Conservation (phyloP, 371 early-diverging fungal genomes). For the Actinomortierella ambigua region DNA sequence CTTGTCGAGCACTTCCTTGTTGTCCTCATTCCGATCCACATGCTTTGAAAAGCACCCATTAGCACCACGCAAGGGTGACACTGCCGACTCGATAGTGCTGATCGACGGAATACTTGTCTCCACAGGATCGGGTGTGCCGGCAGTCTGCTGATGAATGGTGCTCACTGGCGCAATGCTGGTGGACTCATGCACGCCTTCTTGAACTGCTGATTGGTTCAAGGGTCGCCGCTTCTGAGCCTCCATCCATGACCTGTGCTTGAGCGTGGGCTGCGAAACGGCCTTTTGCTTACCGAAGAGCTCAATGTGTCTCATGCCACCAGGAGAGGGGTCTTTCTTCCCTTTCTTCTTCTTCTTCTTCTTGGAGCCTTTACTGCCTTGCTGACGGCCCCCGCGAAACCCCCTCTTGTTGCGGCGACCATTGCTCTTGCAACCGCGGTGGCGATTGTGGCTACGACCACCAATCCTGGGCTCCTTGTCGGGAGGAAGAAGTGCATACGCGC, state of each 20-base stretch:
- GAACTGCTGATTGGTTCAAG: too few species aligned
- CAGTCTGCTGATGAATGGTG: too few species aligned
- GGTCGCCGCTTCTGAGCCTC: neutral
- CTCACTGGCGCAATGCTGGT: too few species aligned
- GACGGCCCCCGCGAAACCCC: neutral
- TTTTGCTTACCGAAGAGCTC: slow-evolving; percentile 10
- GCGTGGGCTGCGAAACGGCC: slow-evolving; percentile 14
- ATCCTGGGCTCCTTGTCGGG: neutral
- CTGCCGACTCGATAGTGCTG: slow-evolving; percentile 9
- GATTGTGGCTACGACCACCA: too few species aligned
- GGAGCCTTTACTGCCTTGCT: neutral
- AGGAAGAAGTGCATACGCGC: too few species aligned
- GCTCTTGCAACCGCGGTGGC: too few species aligned
- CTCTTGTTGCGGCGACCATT: neutral
- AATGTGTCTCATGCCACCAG: slow-evolving; percentile 3
- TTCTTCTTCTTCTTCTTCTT: neutral
- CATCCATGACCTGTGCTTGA: slow-evolving; percentile 12
- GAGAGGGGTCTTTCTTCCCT: neutral
- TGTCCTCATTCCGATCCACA: neutral
- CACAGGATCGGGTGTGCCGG: too few species aligned
- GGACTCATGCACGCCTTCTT: too few species aligned
- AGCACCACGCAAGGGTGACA: slow-evolving; percentile 16
- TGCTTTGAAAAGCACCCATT: slow-evolving; percentile 7
- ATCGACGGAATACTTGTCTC: too few species aligned
- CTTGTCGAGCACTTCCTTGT: neutral